Conservation (phyloP, 345 rosid species). For the Aegle marmelos region DNA sequence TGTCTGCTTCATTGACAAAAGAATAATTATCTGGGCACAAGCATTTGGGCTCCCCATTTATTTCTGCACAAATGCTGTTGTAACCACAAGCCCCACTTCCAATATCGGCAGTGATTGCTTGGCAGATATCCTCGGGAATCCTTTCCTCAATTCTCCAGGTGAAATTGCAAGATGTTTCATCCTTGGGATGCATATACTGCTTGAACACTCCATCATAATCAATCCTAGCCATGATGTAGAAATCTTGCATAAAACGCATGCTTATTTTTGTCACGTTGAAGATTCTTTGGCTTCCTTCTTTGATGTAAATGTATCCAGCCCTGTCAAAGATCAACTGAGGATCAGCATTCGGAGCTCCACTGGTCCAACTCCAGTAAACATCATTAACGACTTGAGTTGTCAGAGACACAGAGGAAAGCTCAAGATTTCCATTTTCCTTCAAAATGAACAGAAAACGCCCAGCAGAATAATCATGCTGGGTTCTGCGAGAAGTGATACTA, state of each 20-base stretch:
- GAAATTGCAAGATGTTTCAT: neutral
- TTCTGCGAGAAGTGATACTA: neutral
- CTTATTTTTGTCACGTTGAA: neutral
- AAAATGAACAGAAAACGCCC: neutral
- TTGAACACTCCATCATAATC: conserved; percentile 15
- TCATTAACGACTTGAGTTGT: neutral
- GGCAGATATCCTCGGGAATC: neutral
- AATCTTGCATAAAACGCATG: neutral
- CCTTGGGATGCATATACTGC: neutral
- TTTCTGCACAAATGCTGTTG: conserved; percentile 5
- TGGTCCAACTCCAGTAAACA: neutral
- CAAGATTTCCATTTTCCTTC: neutral
- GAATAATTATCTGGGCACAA: neutral
- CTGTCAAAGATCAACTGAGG: conserved; percentile 5
- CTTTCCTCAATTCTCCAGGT: neutral
- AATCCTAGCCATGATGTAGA: neutral
- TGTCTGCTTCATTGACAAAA: neutral
- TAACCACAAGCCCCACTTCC: conserved; percentile 16
- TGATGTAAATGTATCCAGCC: conserved; percentile 1
- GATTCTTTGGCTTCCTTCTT: neutral
- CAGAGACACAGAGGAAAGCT: neutral
- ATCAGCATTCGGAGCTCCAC: neutral
- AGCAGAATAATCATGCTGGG: neutral
- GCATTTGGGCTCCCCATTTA: neutral
- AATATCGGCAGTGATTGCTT: neutral